Conservation (phyloP, 495 filamentous ascomycete species). For the Penicillium coprophilum region DNA sequence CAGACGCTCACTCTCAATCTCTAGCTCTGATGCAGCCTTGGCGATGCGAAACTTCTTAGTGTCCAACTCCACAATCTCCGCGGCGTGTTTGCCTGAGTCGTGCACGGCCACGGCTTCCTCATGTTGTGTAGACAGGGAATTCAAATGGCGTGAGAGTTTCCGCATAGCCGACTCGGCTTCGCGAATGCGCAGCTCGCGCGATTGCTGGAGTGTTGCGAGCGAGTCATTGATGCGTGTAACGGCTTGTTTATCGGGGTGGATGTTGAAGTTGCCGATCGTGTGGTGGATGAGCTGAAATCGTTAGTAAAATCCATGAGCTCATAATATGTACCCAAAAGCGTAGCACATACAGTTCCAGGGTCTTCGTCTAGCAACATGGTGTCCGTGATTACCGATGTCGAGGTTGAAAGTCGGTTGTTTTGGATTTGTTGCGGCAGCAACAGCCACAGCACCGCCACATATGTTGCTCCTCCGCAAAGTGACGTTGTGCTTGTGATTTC, state of each 20-base stretch:
- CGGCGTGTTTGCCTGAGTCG: conserved; percentile 73
- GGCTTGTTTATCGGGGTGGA: conserved; percentile 77
- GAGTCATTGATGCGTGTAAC: conserved; percentile 85
- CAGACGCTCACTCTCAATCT: conserved; percentile 88
- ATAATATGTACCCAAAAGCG: neutral
- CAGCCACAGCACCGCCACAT: conserved; percentile 53
- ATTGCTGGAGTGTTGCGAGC: conserved; percentile 71
- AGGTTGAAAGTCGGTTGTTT: conserved; percentile 20
- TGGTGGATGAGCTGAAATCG: conserved; percentile 74
- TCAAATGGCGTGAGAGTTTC: conserved; percentile 69
- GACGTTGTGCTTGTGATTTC: conserved; percentile 29
- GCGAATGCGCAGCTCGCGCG: conserved; percentile 71
- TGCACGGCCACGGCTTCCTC: conserved; percentile 67
- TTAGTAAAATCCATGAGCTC: conserved; percentile 19
- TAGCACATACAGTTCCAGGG: conserved; percentile 68
- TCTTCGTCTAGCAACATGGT: conserved; percentile 97
- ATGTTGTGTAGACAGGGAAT: conserved; percentile 67
- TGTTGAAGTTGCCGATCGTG: conserved; percentile 93
- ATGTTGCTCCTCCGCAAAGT: conserved; percentile 33
- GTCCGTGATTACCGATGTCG: conserved; percentile 15
- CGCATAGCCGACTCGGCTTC: conserved; percentile 70
- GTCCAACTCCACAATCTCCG: conserved; percentile 78
- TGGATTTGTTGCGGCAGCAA: conserved; percentile 50
- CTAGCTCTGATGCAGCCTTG: conserved; percentile 81
- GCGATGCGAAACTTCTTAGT: conserved; percentile 93